Evolutionary conservation across 2,329 filamentous ascomycete genomes (phyloP).

Genomic region (Talaromyces sp.): DNA sequence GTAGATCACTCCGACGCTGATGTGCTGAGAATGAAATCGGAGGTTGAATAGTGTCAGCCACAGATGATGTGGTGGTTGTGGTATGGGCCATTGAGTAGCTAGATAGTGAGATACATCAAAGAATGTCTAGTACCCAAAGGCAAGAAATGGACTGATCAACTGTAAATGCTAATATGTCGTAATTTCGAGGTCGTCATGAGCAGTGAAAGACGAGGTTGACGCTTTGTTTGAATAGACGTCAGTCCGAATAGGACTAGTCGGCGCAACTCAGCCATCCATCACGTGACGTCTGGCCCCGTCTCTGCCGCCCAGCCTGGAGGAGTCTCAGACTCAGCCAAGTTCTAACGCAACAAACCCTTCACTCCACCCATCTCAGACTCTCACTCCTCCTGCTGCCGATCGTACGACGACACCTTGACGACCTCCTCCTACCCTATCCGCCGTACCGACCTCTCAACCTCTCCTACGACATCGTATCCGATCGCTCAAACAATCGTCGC

Average conservation of each 20-base stretch:
- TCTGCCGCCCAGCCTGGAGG: neutral
- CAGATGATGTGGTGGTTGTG: neutral
- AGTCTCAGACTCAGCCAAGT: neutral
- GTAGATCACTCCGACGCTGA: neutral
- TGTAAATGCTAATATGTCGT: constrained; percentile 4
- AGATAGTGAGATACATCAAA: no score
- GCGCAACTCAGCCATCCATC: neutral
- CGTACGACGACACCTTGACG: neutral
- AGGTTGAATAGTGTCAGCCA: neutral
- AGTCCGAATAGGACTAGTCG: neutral
- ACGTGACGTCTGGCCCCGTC: neutral
- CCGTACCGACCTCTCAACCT: neutral
- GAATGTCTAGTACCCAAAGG: no score
- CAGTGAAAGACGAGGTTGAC: neutral
- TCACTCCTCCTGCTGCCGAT: neutral
- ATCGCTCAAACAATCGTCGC: neutral
- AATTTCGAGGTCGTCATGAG: neutral
- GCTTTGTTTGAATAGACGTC: neutral
- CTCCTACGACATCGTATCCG: neutral
- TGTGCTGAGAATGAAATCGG: neutral
- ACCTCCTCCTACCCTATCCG: neutral
- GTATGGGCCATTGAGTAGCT: neutral
- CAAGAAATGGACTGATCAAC: neutral
- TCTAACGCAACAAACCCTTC: neutral
- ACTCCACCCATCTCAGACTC: neutral